Evolutionary conservation across 2,329 filamentous ascomycete genomes (phyloP), one percentile per base, ranked within the genome.

Genomic region (Myriosclerotinia curreyana): DNA sequence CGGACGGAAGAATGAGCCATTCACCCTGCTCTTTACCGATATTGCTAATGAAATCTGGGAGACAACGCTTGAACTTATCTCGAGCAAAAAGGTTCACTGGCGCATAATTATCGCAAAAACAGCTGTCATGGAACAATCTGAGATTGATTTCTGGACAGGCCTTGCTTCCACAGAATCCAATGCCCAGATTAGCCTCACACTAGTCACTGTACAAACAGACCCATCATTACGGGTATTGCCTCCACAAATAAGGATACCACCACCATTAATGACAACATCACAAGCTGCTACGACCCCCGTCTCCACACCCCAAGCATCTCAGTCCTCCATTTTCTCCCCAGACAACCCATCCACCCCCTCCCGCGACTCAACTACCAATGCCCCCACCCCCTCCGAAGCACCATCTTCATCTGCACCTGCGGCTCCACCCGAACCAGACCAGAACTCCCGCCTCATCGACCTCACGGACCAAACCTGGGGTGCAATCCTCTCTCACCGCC

Each of bases 31-130:
- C 1, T 84, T 92, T 66, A 79, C 79, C 17, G 85, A 90, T 28
- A 79, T 92, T n/a, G 85, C 86, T 0, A 81, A 83, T 55, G 90
- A 93, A 71, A 89, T 95, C 3, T 94, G 91, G 90, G 83, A 86
- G 63, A 89, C 86, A 0, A 94, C 91, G 0, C 78, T 88, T 38
- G 87, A 88, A n/a, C 82, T 94, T 40, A 84, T 92, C 42, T 84
- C 86, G 0, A 79, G 81, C 20, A 85, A 87, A 75, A 88, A 86
- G 70, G 86, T 93, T 0, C 86, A 88, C 64, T 94, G 91, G 90
- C 86, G 90, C 20, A 78, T 95, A 14, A 86, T 92, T 66, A 83
- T 96, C 66, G 86, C 88, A 42, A 90, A 90, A 74, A 86, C 84
- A 55, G 87, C 88, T 2, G 77, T 83, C 3, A 89, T 92, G 83